Evolutionary conservation across 2,329 filamentous ascomycete genomes (phyloP).

Genomic region (Grosmannia penicillata): DNA sequence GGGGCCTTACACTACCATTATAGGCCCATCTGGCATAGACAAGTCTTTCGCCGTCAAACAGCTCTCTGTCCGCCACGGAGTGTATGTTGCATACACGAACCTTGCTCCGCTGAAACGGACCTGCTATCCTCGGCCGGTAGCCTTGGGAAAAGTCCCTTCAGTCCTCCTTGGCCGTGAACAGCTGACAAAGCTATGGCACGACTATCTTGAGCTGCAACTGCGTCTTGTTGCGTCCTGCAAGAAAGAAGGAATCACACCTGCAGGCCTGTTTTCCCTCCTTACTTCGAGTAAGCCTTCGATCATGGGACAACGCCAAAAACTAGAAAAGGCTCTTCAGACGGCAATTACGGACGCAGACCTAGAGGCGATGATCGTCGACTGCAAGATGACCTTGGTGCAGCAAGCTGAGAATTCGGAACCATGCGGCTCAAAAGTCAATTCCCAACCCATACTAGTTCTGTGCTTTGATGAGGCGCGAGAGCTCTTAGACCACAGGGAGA

Average conservation of each 20-base stretch:
- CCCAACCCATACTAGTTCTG: background rate
- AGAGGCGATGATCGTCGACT: background rate
- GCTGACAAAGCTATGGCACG: background rate
- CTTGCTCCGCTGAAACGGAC: too few relatives aligned
- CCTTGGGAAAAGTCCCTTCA: background rate
- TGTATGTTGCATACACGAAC: constrained; percentile 1
- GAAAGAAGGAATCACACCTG: background rate
- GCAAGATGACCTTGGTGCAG: too few relatives aligned
- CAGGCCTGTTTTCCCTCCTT: background rate
- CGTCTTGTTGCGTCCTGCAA: background rate
- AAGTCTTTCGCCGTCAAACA: constrained; percentile 1
- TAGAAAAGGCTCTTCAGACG: background rate
- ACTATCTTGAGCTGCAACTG: background rate
- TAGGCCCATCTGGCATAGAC: constrained; percentile 2
- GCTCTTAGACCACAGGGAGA: background rate
- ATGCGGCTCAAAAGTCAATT: too few relatives aligned
- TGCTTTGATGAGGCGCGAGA: constrained; percentile 2
- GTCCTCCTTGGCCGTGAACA: too few relatives aligned
- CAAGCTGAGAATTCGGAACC: background rate
- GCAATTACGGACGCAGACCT: background rate
- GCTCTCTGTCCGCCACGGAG: background rate
- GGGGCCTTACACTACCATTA: constrained; percentile 4
- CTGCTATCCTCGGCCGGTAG: background rate
- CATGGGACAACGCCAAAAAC: background rate
- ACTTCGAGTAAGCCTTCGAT: background rate